A percentile compares a stretch with the other conserved stretches of the same genome.
phyloP scores from a whole-genome alignment of 495 filamentous ascomycete species.

The Entonaema liquescens region DNA sequence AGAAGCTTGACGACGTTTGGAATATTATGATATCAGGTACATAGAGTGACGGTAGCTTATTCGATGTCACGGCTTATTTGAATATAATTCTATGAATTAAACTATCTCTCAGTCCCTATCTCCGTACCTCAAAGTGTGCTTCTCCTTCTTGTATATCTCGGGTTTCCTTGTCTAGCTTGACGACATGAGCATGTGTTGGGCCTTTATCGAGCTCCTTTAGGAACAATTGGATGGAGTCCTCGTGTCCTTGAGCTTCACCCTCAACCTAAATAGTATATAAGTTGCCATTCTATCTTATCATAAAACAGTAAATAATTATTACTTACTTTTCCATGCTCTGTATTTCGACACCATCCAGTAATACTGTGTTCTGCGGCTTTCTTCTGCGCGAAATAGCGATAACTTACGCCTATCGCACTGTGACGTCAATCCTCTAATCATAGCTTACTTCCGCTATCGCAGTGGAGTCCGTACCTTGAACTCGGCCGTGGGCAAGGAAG shows the following conservation, averaged over 20 bases:
- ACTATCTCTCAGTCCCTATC: constrained; percentile 23
- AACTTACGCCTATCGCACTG: constrained; percentile 68
- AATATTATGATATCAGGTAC: constrained; percentile 16
- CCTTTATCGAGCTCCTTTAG: constrained; percentile 81
- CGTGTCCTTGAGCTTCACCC: constrained; percentile 85
- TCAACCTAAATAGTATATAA: constrained; percentile 67
- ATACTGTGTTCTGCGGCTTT: constrained; percentile 70
- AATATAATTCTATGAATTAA: not conserved
- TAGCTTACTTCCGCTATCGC: not conserved
- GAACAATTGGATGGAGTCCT: constrained; percentile 69
- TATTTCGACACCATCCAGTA: constrained; percentile 85
- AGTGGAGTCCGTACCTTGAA: constrained; percentile 56
- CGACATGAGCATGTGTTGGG: constrained; percentile 71
- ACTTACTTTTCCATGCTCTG: constrained; percentile 71
- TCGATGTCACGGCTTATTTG: not conserved
- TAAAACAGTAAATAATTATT: not conserved
- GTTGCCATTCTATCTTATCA: not conserved
- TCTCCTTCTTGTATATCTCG: constrained; percentile 70
- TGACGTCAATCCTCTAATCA: constrained; percentile 35
- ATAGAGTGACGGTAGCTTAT: not conserved
- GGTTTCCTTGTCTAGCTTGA: constrained; percentile 73
- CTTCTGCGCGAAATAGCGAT: constrained; percentile 78
- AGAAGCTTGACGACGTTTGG: constrained; percentile 18
- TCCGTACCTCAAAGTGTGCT: constrained; percentile 65
- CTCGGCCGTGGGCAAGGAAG: constrained; percentile 64